Evolutionary conservation across 345 rosid genomes (phyloP), one percentile per base, ranked within the genome.

Genomic region (Linum usitatissimum): DNA sequence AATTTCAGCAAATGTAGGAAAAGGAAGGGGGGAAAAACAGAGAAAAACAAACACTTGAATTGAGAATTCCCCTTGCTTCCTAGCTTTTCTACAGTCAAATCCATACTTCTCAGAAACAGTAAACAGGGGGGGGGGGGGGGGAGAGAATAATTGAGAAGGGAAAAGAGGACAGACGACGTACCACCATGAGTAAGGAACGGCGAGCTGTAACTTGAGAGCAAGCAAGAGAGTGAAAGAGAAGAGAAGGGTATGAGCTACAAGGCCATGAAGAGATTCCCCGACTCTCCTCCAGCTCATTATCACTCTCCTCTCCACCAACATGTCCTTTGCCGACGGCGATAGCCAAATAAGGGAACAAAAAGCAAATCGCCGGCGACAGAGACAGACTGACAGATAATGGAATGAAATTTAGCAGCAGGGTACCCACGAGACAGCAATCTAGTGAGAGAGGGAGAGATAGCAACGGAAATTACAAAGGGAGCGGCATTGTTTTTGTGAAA

Each of bases 201-300:
- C 59, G 64, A 66, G 88, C 36, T 84, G 75, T 65, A 88, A 96
- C 88, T 82, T 91, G 70, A 88, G 77, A 77, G 74, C 73, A 53
- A 91, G 88, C 68, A 88, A 73, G 65, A 88, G 79, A 53, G 94
- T 85, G 85, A 88, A 88, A 64, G 85, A 77, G 83, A 91, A 83
- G 68, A 88, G 88, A 66, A 86, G 75, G 45, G 38, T 66, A 66
- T 91, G 96, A 18, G 95, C 96, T 12, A 75, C 56, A 34, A 85
- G 79, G 10, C 86, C 79, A 66, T 81, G 94, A 36, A 81, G 66
- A 51, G 94, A 86, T 80, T 76, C 83, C 39, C 74, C 83, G 63
- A 84, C 90, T 79, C 91, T 82, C 62, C 84, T 73, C 91, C 96
- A 88, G 69, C 82, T 86, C 90, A 83, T 83, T 65, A 77, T 76